Evolutionary conservation across 2,329 filamentous ascomycete genomes (phyloP), one percentile per base, ranked within the genome.

Genomic region (Neofusicoccum parvum): DNA sequence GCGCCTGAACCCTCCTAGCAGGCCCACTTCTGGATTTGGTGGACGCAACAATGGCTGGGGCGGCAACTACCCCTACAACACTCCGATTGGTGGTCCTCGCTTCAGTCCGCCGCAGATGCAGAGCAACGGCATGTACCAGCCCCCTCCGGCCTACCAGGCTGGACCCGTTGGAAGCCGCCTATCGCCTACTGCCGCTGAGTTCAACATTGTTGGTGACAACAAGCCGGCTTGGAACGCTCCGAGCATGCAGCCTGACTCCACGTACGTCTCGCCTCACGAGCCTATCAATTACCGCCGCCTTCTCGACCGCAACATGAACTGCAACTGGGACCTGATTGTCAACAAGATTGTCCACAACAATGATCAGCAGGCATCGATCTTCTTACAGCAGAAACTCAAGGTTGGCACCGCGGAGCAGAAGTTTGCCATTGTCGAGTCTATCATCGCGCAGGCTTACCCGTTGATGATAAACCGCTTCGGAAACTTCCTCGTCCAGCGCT

Each of bases 281-380:
- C 95, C 94, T 11, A 86, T 98, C 72, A 98, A 99, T 79, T 99
- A 98, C 74, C 93, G 95, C 67, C 93, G 94, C 65, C 86, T 99
- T 45, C 87, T 98, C 53, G 95, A 99, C 75, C 93, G 94, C 74
- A 97, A 94, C 75, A 92, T 96, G 79, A 96, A 92, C 74, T 98
- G 94, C 81, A 96, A 99, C 81, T 99, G 94, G 95, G 96, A 95
- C 81, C 97, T 97, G 77, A 97, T 99, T 72, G 95, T 99, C 64
- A 94, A 99, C 82, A 98, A 98, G 84, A 99, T 99, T 75, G 94
- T 99, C 70, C 96, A 92, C 86, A 97, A 94, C 82, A 98, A 99
- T 78, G 95, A 99, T 75, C 95, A 99, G 79, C 95, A 99, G 79
- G 95, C 96, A 10, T 99, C 95, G 2, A 98, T 99, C 73, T 99